Percentiles rank a stretch among this genome's conserved stretches.
These are phyloP conservation scores for Globisporangium orthogonon DNA, from an alignment of 352 stramenopile genomes.

Conservation along the genomic window DNA sequence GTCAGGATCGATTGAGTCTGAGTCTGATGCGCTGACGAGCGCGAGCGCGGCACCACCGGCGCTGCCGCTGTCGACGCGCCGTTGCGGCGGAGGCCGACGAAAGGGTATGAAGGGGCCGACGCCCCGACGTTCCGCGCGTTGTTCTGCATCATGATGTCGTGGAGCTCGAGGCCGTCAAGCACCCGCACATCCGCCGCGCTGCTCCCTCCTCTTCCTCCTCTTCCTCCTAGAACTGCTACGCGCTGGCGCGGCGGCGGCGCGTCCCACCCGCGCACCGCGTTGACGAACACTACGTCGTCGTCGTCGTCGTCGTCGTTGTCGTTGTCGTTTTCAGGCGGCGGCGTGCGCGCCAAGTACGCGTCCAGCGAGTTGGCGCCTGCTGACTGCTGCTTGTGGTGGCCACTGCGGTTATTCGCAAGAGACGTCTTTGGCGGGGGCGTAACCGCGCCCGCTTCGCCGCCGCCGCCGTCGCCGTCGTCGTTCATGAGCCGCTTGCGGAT, in stretches of 20 bases:
- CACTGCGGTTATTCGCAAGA: not conserved
- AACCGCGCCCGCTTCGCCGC: not conserved
- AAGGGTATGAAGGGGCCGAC: not conserved
- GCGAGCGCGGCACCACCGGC: too few relatives aligned
- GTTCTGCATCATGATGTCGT: constrained; percentile 10
- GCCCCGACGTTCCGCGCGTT: constrained; percentile 2
- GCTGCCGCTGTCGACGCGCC: too few relatives aligned
- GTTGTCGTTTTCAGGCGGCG: too few relatives aligned
- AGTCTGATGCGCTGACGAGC: too few relatives aligned
- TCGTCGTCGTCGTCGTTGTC: not conserved
- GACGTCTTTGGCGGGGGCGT: not conserved
- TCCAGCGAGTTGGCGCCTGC: constrained; percentile 19
- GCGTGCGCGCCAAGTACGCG: constrained; percentile 16
- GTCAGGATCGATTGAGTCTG: not conserved
- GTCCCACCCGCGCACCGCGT: constrained; percentile 30
- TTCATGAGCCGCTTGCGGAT: constrained; percentile 9
- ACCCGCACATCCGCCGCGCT: not conserved
- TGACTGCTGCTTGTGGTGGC: not conserved
- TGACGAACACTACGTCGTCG: constrained; percentile 22
- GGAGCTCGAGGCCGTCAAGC: constrained; percentile 5
- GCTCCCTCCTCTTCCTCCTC: too few relatives aligned
- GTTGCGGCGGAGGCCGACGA: not conserved
- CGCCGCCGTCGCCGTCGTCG: not conserved
- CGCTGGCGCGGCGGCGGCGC: not conserved
- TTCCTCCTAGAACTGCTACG: too few relatives aligned